Percentiles rank a stretch among this genome's conserved stretches.
phyloP scores from a whole-genome alignment of 345 rosid genomes.

The Brassica napus region DNA sequence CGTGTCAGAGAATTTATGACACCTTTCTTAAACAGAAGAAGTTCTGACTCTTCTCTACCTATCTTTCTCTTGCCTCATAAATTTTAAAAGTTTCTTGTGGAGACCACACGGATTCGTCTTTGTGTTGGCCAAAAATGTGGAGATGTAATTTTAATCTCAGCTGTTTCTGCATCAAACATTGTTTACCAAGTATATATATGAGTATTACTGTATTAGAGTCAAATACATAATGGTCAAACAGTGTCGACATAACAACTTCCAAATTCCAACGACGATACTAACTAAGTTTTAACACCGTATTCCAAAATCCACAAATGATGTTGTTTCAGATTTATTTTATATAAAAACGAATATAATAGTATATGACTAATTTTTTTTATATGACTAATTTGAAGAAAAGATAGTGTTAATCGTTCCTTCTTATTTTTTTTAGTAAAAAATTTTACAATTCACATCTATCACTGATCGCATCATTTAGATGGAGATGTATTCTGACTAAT shows the following conservation, averaged over 20 bases:
- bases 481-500: background rate
- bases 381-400: background rate
- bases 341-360: background rate
- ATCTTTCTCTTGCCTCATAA: background rate
- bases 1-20: background rate
- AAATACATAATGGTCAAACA: background rate
- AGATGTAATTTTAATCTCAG: background rate
- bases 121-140: background rate
- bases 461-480: background rate
- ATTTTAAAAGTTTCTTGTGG: background rate
- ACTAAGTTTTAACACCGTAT: background rate
- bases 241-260: background rate
- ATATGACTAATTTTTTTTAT: background rate
- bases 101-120: background rate
- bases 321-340: background rate
- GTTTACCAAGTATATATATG: background rate
- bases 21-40: background rate
- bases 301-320: background rate
- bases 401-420: background rate
- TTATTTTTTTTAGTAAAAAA: too few species aligned
- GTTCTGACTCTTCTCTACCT: background rate
- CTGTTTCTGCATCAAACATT: background rate
- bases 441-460: background rate
- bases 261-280: background rate
- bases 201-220: background rate